phyloP scores from a whole-genome alignment of 108 stramenopile genomes.

The Nitzschia sp. region DNA sequence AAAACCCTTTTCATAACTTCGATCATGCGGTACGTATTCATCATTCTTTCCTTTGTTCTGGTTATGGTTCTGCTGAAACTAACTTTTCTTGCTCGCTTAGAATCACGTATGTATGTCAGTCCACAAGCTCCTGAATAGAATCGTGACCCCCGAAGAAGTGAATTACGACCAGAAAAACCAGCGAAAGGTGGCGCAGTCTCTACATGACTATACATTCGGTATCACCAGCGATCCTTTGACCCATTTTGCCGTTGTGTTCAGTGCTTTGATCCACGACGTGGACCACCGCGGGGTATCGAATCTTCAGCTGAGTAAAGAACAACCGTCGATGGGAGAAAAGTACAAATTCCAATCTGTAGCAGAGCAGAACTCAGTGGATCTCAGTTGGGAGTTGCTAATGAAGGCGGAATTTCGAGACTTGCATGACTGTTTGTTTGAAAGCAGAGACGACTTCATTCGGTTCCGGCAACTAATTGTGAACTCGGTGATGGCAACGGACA shows the following conservation, averaged over 20 bases:
- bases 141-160: slow-evolving; percentile 18
- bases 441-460: slow-evolving; percentile 3
- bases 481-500: slow-evolving; percentile 15
- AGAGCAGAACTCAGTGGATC: slow-evolving; percentile 33
- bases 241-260: slow-evolving; percentile 30
- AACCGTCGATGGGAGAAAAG: slow-evolving; percentile 8
- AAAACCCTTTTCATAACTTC: slow-evolving; percentile 34
- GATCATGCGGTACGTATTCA: slow-evolving; percentile 13
- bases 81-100: neutral
- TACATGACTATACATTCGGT: slow-evolving; percentile 44
- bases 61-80: neutral
- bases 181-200: neutral
- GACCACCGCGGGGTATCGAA: slow-evolving; percentile 34
- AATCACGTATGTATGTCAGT: slow-evolving; percentile 42
- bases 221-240: slow-evolving; percentile 34
- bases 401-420: slow-evolving; percentile 1
- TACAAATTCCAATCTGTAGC: slow-evolving; percentile 30
- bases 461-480: slow-evolving; percentile 20
- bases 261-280: slow-evolving; percentile 32
- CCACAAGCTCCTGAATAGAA: slow-evolving; percentile 40
- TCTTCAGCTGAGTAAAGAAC: slow-evolving; percentile 21
- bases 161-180: slow-evolving; percentile 9
- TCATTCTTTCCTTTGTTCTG: neutral
- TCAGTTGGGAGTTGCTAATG: slow-evolving; percentile 20
- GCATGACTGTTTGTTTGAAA: slow-evolving; percentile 6